Base-by-base conservation (phyloP, 2,329 filamentous ascomycete species). In the Fusarium citri region DNA sequence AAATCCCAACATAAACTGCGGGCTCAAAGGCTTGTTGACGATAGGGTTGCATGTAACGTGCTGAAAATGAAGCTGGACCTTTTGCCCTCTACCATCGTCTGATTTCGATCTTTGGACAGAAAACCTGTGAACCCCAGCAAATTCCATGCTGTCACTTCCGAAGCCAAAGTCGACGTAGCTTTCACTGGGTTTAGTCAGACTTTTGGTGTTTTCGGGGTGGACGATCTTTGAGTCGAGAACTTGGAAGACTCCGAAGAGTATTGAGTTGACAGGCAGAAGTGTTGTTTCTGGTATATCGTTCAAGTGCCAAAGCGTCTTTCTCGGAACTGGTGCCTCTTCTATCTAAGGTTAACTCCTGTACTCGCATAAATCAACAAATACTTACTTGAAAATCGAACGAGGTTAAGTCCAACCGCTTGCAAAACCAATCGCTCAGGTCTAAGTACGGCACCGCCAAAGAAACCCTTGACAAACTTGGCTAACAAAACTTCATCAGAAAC, bases 41-140 rank as follows among this genome's bases (percentile, higher is more conserved):
- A 16, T 71, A 0, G 77, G 76, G 4, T 78, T 78, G 18, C 77
- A 78, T 5, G 64, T 54, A 37, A 73, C 66, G 23, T 68, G 69
- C 37, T 76, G 72, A 15, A 42, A 70, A 18, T 71, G 66, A 15
- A 78, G 57, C 30, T 69, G 64, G 6, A 76, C 54, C 5, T 22
- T 59, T 8, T 51, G 45, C 16, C 31, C 23, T 6, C 28, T 26
- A 1, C 5, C 45, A 0, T 28, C 23, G 4, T 55, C 42, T 3
- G 41, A n/a, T 10, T 31, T 28, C 5, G 59, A 43, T 8, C 76
- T 66, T 4, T 74, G 57, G 7, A 79, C 57, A 10, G 69, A 72
- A 25, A 79, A 76, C 3, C 76, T 69, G 49, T 79, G 78, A 4
- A 73, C 74, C 0, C 78, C 78, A 0, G 72, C 68, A n/a, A 79